Percentiles rank a stretch among this genome's conserved stretches.
Evolutionary conservation across 2,329 filamentous ascomycete genomes (phyloP).

Genomic region (Hypoxylon sp.): DNA sequence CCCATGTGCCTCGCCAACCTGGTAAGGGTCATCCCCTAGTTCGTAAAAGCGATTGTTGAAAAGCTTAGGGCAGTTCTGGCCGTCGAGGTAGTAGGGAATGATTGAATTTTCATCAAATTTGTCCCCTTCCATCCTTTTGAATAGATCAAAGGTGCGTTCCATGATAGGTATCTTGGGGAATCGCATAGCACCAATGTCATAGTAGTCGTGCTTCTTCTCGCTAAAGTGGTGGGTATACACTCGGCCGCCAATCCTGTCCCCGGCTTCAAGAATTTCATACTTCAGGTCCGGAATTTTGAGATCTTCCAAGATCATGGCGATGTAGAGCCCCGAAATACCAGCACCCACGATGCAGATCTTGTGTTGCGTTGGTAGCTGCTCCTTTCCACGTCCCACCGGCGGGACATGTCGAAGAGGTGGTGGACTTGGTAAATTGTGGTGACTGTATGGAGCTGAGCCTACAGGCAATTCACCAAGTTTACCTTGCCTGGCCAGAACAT

Average conservation of each 20-base stretch:
- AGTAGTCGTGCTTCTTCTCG: slow-evolving; percentile 48
- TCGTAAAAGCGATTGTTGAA: slow-evolving; percentile 5
- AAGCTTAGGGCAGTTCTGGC: neutral
- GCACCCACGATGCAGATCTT: slow-evolving; percentile 47
- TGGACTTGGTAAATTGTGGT: too few species aligned
- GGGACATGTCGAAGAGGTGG: too few species aligned
- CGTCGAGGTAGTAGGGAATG: slow-evolving; percentile 5
- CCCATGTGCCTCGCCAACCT: neutral
- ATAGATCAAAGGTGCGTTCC: slow-evolving; percentile 20
- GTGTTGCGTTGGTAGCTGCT: neutral
- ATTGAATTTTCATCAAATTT: slow-evolving; percentile 9
- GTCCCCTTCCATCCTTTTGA: too few species aligned
- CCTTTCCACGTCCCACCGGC: too few species aligned
- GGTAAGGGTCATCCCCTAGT: neutral
- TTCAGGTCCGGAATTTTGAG: slow-evolving; percentile 32
- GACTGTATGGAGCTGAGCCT: too few species aligned
- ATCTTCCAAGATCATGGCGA: slow-evolving; percentile 47
- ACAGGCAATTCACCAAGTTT: too few species aligned
- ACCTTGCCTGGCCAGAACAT: too few species aligned
- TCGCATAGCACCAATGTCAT: slow-evolving; percentile 54
- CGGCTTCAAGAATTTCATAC: slow-evolving; percentile 49
- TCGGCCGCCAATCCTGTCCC: slow-evolving; percentile 47
- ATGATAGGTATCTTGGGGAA: slow-evolving; percentile 48
- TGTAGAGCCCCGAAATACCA: slow-evolving; percentile 49
- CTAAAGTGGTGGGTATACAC: slow-evolving; percentile 48